Conservation (phyloP, 352 stramenopile species). For the Pythium folliculosum region DNA sequence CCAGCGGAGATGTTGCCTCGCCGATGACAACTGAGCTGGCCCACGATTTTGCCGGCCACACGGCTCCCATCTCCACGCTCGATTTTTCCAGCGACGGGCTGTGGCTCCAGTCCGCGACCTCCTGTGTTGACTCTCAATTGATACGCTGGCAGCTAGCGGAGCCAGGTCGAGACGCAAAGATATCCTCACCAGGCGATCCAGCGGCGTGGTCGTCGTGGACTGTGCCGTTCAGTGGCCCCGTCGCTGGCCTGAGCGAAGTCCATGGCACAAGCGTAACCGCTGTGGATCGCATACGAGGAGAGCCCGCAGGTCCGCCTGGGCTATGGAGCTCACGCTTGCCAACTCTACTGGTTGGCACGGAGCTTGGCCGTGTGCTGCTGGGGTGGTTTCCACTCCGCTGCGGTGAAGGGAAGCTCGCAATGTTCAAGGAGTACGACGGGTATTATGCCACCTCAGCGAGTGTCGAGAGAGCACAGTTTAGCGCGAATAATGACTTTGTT, state of each 20-base stretch:
- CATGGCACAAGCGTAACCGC: conserved; percentile 34
- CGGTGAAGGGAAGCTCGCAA: conserved; percentile 33
- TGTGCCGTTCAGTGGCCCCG: conserved; percentile 52
- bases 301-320: not conserved
- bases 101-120: conserved; percentile 71
- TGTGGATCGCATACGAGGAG: conserved; percentile 37
- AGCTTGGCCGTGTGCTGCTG: conserved; percentile 58
- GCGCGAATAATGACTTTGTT: conserved; percentile 52
- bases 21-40: conserved; percentile 38
- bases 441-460: conserved; percentile 44
- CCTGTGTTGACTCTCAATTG: conserved; percentile 54
- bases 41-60: conserved; percentile 69
- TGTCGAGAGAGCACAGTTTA: conserved; percentile 57
- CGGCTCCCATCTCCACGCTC: conserved; percentile 53
- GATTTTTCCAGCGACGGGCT: conserved; percentile 64
- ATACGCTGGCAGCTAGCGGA: conserved; percentile 62
- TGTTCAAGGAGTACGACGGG: conserved; percentile 61
- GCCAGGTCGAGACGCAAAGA: conserved; percentile 2
- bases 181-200: not conserved
- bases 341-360: conserved; percentile 45
- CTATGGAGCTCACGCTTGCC: conserved; percentile 52
- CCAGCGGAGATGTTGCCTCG: conserved; percentile 11
- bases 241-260: conserved; percentile 46
- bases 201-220: conserved; percentile 56
- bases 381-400: conserved; percentile 68